phyloP scores from a whole-genome alignment of 768 basidiomycete genomes.

The Lenzites betulinus region DNA sequence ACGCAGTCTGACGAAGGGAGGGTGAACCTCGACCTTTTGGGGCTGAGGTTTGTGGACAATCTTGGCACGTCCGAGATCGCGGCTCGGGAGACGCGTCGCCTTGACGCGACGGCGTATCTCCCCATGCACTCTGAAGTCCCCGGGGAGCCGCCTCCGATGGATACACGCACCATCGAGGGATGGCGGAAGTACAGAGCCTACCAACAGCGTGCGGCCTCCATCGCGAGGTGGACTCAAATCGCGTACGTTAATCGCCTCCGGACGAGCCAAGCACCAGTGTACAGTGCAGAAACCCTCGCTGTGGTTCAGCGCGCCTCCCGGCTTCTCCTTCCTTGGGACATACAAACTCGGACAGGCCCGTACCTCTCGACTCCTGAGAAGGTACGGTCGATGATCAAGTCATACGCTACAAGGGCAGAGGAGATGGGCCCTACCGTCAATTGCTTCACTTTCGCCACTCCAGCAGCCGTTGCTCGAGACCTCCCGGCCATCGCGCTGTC shows the following conservation, averaged over 20 bases:
- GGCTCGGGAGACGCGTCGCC: constrained; percentile 51
- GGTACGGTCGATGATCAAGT: constrained; percentile 57
- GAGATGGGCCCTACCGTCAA: constrained; percentile 57
- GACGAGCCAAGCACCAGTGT: constrained; percentile 47
- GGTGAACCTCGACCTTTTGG: constrained; percentile 63
- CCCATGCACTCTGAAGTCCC: constrained; percentile 55
- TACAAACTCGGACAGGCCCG: background rate
- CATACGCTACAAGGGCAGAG: constrained; percentile 60
- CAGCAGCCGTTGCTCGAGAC: constrained; percentile 74
- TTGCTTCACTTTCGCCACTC: constrained; percentile 79
- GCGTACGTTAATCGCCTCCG: constrained; percentile 75
- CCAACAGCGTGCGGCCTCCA: constrained; percentile 49
- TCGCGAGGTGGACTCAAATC: constrained; percentile 69
- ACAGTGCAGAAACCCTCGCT: constrained; percentile 39
- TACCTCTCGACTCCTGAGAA: constrained; percentile 33
- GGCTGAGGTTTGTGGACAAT: constrained; percentile 59
- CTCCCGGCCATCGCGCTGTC: constrained; percentile 64
- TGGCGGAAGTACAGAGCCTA: constrained; percentile 53
- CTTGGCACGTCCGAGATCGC: constrained; percentile 57
- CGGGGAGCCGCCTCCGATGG: constrained; percentile 68
- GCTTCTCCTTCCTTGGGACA: constrained; percentile 51
- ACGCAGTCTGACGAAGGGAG: constrained; percentile 51
- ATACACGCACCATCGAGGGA: constrained; percentile 74
- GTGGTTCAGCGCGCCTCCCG: constrained; percentile 40
- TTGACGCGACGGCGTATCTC: constrained; percentile 61